Evolutionary conservation across 495 filamentous ascomycete genomes (phyloP).

Genomic region (Penicillium waksmanii): DNA sequence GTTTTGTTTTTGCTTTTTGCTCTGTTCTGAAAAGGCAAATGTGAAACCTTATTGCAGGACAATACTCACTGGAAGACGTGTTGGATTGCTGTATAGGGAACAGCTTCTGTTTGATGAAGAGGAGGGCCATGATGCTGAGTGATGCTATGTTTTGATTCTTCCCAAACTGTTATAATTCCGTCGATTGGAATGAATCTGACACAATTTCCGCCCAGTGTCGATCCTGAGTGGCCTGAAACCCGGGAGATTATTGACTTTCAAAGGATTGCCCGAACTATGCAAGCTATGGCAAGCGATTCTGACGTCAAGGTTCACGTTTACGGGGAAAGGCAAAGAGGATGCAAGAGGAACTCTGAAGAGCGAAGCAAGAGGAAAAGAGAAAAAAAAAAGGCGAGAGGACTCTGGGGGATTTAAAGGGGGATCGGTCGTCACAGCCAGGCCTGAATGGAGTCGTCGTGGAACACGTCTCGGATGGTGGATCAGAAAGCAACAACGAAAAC

Average conservation of each 20-base stretch:
- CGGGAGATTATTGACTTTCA: neutral
- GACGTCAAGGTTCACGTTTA: slow-evolving; percentile 3
- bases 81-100: slow-evolving; percentile 33
- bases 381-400: neutral
- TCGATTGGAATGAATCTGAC: neutral
- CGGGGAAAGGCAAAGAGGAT: neutral
- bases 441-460: slow-evolving; percentile 8
- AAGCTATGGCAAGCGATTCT: neutral
- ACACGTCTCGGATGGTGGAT: slow-evolving; percentile 5
- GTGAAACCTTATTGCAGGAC: slow-evolving; percentile 5
- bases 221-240: neutral
- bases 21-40: neutral
- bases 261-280: slow-evolving; percentile 2
- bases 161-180: neutral
- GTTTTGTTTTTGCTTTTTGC: neutral
- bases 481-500: neutral
- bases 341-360: neutral
- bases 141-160: slow-evolving; percentile 2
- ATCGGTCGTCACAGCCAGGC: neutral
- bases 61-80: slow-evolving; percentile 26
- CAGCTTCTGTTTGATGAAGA: slow-evolving; percentile 49
- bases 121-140: slow-evolving; percentile 39
- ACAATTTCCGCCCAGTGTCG: neutral
- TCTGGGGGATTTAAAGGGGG: neutral
- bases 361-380: neutral